phyloP scores from a whole-genome alignment of 805 yeast species.

The Hemisphaericaspora nanyangensis region DNA sequence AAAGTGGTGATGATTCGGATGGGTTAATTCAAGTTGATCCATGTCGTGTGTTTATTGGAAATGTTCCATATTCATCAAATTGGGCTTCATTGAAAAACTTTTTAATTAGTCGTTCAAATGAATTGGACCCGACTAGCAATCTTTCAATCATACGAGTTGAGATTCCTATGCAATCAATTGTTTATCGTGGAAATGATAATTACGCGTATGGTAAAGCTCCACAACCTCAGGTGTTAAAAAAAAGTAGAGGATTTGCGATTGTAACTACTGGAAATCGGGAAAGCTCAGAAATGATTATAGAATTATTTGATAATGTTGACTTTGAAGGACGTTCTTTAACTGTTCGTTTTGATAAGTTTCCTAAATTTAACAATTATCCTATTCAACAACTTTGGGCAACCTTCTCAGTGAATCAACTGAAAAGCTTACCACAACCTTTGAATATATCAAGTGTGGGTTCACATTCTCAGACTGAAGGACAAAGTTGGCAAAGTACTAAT shows the following conservation, averaged over 20 bases:
- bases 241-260: constrained; percentile 60
- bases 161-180: constrained; percentile 33
- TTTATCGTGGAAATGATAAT: constrained; percentile 11
- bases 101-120: constrained; percentile 19
- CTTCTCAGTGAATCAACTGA: too few relatives aligned
- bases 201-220: background rate
- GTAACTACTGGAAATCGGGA: constrained; percentile 46
- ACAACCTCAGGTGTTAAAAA: constrained; percentile 2
- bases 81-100: constrained; percentile 32
- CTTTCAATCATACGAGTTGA: constrained; percentile 34
- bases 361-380: constrained; percentile 33
- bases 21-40: constrained; percentile 40
- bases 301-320: constrained; percentile 44
- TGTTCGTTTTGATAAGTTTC: constrained; percentile 57
- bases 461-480: too few relatives aligned
- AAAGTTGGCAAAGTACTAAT: too few relatives aligned
- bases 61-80: constrained; percentile 47
- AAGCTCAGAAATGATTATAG: constrained; percentile 48
- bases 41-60: constrained; percentile 50
- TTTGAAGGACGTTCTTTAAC: constrained; percentile 60
- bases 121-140: constrained; percentile 22
- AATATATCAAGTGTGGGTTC: too few relatives aligned
- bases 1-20: too few relatives aligned
- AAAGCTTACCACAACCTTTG: too few relatives aligned
- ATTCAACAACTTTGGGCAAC: constrained; percentile 25